Evolutionary conservation across 768 basidiomycete genomes (phyloP).

Genomic region (Psilocybe subaeruginosa): DNA sequence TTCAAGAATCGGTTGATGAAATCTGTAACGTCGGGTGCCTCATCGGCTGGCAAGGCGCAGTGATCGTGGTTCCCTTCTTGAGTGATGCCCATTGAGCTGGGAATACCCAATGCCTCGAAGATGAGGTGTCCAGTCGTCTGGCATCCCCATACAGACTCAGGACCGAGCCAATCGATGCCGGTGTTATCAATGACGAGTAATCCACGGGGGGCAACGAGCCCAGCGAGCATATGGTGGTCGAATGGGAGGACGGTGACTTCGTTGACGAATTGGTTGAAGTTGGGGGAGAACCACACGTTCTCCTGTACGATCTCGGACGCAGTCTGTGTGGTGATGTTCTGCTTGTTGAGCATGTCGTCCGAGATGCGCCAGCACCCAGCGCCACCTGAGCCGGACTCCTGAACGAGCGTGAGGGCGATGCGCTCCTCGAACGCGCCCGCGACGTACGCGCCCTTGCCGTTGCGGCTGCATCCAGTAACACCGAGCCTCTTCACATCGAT

Average conservation of each 20-base stretch:
- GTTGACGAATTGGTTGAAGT: conserved; percentile 47
- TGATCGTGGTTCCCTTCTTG: conserved; percentile 53
- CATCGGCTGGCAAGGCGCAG: conserved; percentile 49
- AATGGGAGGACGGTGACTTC: conserved; percentile 45
- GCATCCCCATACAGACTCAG: conserved; percentile 48
- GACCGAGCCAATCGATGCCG: conserved; percentile 54
- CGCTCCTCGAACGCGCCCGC: conserved; percentile 58
- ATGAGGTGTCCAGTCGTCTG: conserved; percentile 49
- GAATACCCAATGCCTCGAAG: conserved; percentile 48
- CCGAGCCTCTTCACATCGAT: conserved; percentile 49
- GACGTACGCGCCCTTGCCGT: conserved; percentile 60
- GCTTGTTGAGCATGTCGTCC: conserved; percentile 37
- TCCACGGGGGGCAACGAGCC: conserved; percentile 53
- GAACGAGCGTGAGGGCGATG: conserved; percentile 57
- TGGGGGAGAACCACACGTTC: conserved; percentile 59
- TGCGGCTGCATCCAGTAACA: conserved; percentile 57
- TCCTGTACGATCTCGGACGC: conserved; percentile 54
- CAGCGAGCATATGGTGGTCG: conserved; percentile 59
- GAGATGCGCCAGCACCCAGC: conserved; percentile 59
- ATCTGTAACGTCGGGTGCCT: conserved; percentile 45
- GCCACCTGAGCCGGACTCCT: conserved; percentile 61
- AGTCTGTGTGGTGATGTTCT: conserved; percentile 46
- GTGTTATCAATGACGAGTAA: conserved; percentile 56
- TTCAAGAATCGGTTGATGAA: conserved; percentile 57
- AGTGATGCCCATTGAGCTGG: conserved; percentile 49